Evolutionary conservation across 1,139 yeast genomes (phyloP).

Genomic region (Kodamaea arcana): DNA sequence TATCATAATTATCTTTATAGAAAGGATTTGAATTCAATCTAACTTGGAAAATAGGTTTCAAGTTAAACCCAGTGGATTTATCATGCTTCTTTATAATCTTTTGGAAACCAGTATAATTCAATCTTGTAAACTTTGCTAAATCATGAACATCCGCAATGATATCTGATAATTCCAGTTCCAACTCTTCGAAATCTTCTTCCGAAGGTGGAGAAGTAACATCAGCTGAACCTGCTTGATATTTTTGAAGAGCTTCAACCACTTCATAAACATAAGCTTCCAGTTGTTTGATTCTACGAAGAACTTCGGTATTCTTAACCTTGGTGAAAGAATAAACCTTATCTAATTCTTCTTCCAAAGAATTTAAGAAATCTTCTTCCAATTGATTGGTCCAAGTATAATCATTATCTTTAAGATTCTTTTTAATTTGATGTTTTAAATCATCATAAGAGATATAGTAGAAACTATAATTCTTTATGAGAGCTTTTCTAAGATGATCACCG

Average conservation of each 20-base stretch:
- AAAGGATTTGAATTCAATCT: slow-evolving; percentile 91
- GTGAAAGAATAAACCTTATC: slow-evolving; percentile 91
- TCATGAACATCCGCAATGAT: slow-evolving; percentile 97
- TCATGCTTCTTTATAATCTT: slow-evolving; percentile 96
- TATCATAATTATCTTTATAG: slow-evolving; percentile 91
- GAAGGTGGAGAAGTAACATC: slow-evolving; percentile 33
- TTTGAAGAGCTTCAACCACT: slow-evolving; percentile 47
- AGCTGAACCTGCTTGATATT: slow-evolving; percentile 13
- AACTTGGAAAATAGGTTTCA: slow-evolving; percentile 90
- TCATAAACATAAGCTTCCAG: slow-evolving; percentile 65
- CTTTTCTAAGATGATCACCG: slow-evolving; percentile 71
- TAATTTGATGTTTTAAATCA: slow-evolving; percentile 77
- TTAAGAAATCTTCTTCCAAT: slow-evolving; percentile 76
- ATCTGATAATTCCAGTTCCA: slow-evolving; percentile 88
- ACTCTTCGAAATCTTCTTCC: slow-evolving; percentile 84
- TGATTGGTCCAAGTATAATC: slow-evolving; percentile 65
- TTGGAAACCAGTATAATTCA: slow-evolving; percentile 94
- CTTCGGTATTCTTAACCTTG: slow-evolving; percentile 80
- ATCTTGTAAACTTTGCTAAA: slow-evolving; percentile 84
- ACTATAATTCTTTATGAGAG: slow-evolving; percentile 77
- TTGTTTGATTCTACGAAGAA: slow-evolving; percentile 75
- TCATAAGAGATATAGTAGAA: slow-evolving; percentile 89
- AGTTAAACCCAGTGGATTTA: slow-evolving; percentile 75
- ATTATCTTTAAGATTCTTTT: slow-evolving; percentile 57
- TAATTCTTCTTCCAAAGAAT: slow-evolving; percentile 70